phyloP scores from a whole-genome alignment of 2,329 filamentous ascomycete genomes.

The Stenocarpella maydis region DNA sequence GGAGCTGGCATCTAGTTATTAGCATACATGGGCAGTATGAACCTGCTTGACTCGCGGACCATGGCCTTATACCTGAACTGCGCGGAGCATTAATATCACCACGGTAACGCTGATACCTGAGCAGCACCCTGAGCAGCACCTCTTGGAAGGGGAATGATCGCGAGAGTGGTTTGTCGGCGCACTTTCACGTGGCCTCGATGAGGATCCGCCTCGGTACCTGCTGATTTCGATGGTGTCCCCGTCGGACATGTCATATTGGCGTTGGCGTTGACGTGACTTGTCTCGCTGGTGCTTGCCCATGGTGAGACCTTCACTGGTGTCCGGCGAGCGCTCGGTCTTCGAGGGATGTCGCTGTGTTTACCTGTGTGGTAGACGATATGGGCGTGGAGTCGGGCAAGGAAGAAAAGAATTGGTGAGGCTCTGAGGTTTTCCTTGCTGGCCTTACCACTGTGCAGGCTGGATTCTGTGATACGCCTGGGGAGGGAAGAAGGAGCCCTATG shows the following conservation, averaged over 20 bases:
- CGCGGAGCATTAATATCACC: neutral
- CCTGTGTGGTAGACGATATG: neutral
- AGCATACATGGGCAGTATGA: neutral
- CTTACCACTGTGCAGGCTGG: neutral
- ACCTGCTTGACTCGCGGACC: neutral
- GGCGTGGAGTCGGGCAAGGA: neutral
- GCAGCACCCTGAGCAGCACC: no score
- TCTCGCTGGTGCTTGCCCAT: neutral
- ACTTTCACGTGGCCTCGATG: neutral
- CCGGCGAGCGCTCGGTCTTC: no score
- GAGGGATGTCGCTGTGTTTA: no score
- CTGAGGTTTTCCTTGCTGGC: neutral
- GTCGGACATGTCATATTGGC: neutral
- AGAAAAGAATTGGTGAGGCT: no score
- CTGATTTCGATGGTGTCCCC: neutral
- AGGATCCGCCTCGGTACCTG: neutral
- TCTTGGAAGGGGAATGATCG: no score
- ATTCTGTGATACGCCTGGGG: neutral
- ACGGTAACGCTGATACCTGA: no score
- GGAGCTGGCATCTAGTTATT: neutral
- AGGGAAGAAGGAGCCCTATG: neutral
- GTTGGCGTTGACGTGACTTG: no score
- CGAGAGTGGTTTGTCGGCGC: neutral
- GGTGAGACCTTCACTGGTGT: neutral
- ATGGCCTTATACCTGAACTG: neutral